phyloP scores from a whole-genome alignment of 2,329 filamentous ascomycete species.

The Sporothrix globosa region DNA sequence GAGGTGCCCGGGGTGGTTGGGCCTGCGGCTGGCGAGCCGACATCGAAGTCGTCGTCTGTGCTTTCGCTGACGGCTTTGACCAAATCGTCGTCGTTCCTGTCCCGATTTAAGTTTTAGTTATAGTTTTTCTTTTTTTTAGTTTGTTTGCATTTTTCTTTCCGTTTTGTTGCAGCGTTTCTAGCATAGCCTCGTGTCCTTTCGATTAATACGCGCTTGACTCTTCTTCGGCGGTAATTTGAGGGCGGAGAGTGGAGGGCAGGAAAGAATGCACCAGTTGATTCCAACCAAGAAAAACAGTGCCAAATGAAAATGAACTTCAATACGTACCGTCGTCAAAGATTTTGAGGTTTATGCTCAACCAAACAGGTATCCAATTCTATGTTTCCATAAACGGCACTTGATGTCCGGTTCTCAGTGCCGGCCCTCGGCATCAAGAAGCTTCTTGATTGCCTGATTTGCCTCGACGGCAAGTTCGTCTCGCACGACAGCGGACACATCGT shows the following conservation, averaged over 20 bases:
- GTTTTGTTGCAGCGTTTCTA: constrained; percentile 10
- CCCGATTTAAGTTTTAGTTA: constrained; percentile 50
- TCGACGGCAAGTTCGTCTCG: constrained; percentile 52
- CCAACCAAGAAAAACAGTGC: neutral
- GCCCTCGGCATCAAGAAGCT: constrained; percentile 53
- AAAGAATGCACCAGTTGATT: neutral
- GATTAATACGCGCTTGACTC: neutral
- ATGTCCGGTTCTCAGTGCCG: constrained; percentile 5
- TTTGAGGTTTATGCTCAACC: neutral
- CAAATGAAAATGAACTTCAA: neutral
- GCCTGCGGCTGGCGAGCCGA: constrained; percentile 30
- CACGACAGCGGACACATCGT: constrained; percentile 46
- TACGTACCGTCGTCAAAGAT: neutral
- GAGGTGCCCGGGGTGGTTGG: constrained; percentile 12
- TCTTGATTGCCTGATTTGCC: constrained; percentile 57
- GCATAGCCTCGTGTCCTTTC: constrained; percentile 7
- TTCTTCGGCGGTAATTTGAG: neutral
- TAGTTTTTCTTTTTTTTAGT: neutral
- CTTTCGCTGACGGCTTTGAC: constrained; percentile 33
- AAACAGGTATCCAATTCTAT: neutral
- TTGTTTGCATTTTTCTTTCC: neutral
- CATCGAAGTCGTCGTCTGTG: constrained; percentile 37
- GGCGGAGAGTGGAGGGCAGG: neutral
- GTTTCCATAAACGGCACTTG: neutral
- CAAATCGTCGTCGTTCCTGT: constrained; percentile 48